These are phyloP conservation scores for Saccharomycopsis fermentans DNA, from an alignment of 805 yeast genomes.

Conservation along the genomic window DNA sequence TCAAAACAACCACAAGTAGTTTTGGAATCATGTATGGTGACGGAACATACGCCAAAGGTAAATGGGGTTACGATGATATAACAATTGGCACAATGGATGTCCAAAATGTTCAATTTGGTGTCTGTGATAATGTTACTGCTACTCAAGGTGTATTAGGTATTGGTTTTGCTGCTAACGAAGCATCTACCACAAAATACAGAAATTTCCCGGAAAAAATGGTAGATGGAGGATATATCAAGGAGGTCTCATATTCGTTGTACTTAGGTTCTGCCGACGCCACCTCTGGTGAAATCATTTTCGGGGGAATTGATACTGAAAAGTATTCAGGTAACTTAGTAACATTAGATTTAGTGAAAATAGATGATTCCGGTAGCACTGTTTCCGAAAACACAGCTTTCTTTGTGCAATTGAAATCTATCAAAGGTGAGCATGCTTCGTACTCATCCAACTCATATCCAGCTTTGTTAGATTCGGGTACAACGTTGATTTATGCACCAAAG, in stretches of 20 bases:
- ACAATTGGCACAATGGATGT: constrained; percentile 4
- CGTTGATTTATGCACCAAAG: constrained; percentile 35
- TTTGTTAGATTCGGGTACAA: constrained; percentile 35
- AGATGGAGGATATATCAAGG: constrained; percentile 4
- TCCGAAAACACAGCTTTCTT: constrained; percentile 16
- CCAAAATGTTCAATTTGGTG: constrained; percentile 5
- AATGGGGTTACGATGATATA: constrained; percentile 12
- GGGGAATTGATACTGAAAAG: constrained; percentile 13
- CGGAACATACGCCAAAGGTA: constrained; percentile 16
- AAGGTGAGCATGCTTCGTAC: not conserved
- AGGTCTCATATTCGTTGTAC: constrained; percentile 9
- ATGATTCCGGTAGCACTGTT: constrained; percentile 4
- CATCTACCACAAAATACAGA: constrained; percentile 1
- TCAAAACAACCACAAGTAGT: not conserved
- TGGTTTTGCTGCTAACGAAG: constrained; percentile 11
- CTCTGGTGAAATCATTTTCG: constrained; percentile 12
- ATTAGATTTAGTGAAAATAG: constrained; percentile 5
- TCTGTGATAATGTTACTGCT: constrained; percentile 23
- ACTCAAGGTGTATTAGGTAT: constrained; percentile 8
- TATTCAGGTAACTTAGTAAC: constrained; percentile 2
- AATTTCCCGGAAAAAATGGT: constrained; percentile 10
- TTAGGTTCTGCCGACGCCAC: constrained; percentile 1
- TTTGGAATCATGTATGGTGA: constrained; percentile 11
- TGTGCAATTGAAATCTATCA: constrained; percentile 16
- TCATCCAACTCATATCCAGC: constrained; percentile 26